Evolutionary conservation across 345 rosid genomes (phyloP), one percentile per base, ranked within the genome.

Genomic region (Nasturtium officinale): DNA sequence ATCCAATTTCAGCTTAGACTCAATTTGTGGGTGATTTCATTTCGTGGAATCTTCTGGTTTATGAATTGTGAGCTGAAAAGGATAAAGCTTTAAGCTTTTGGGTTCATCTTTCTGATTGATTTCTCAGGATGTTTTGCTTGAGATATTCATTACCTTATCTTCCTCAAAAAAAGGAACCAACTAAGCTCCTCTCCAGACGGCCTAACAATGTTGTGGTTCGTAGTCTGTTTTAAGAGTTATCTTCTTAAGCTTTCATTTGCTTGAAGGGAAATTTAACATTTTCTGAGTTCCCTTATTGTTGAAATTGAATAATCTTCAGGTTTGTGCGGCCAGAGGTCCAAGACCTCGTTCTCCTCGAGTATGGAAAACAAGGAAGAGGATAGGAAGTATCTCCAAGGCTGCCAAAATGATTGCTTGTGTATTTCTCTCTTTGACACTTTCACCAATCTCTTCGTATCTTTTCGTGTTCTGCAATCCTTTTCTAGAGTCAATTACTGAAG

Each of bases 321-420:
- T 88, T 53, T 89, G 97, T 67, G 93, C 85, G 18, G 85, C 90
- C 0, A 91, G 85, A 86, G 98, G 97, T 79, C 98, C 98, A 10
- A 82, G 96, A 45, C 98, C 96, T 17, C 83, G 98, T 46, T 80
- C 79, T 72, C 98, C 93, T 72, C 89, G 97, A 71, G 97, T 94
- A 47, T 91, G 97, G 97, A 94, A 87, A 70, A 60, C 95, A 11
- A 88, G 71, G 51, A 84, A 65, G 63, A 82, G 83, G 61, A 88
- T 87, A 43, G 98, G 97, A 77, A 91, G 91, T 9, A 71, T 94
- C 73, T 89, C 98, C 63, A 94, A 94, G 42, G 82, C 96, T 8
- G 72, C 83, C 15, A 91, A 89, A 76, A 85, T 94, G 72, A 90
- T 94, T 67, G 72, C 77, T 42, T 86, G 87, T 72, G 96, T 94